Conservation (phyloP, 169 alveolate species). For the Cryptosporidium bovis region DNA sequence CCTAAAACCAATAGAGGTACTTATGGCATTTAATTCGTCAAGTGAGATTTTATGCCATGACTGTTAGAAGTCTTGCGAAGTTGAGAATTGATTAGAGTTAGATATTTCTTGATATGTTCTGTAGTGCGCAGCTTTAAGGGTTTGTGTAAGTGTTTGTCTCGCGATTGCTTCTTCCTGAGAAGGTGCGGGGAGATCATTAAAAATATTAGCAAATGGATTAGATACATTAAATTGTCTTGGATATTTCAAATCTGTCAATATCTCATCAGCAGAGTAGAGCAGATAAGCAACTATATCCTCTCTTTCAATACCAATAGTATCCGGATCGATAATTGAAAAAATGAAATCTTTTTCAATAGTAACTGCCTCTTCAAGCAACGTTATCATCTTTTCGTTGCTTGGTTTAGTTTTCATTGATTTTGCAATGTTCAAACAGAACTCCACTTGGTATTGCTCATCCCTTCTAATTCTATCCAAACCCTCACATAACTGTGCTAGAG, state of each 20-base stretch:
- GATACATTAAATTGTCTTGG: conserved; percentile 78
- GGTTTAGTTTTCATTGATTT: conserved; percentile 79
- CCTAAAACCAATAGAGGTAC: no score
- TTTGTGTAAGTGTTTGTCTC: conserved; percentile 66
- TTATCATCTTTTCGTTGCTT: conserved; percentile 77
- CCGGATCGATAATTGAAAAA: conserved; percentile 75
- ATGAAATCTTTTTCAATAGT: conserved; percentile 78
- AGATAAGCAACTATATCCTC: conserved; percentile 78
- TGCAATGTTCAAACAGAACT: conserved; percentile 79
- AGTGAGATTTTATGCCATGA: not conserved
- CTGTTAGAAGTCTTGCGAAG: conserved; percentile 53
- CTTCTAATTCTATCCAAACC: conserved; percentile 80
- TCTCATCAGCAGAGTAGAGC: conserved; percentile 77
- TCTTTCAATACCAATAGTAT: conserved; percentile 75
- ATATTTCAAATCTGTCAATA: conserved; percentile 76
- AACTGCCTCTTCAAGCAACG: conserved; percentile 76
- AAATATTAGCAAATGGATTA: conserved; percentile 74
- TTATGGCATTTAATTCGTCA: no score
- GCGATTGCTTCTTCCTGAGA: conserved; percentile 75
- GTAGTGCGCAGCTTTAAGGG: conserved; percentile 57
- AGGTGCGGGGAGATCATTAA: conserved; percentile 63
- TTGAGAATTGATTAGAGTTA: conserved; percentile 35
- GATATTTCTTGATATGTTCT: conserved; percentile 64
- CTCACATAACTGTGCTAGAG: conserved; percentile 72
- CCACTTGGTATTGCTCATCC: conserved; percentile 80